Base-by-base conservation (phyloP, 140 eudicot genomes). In the Flaveria floridana region DNA sequence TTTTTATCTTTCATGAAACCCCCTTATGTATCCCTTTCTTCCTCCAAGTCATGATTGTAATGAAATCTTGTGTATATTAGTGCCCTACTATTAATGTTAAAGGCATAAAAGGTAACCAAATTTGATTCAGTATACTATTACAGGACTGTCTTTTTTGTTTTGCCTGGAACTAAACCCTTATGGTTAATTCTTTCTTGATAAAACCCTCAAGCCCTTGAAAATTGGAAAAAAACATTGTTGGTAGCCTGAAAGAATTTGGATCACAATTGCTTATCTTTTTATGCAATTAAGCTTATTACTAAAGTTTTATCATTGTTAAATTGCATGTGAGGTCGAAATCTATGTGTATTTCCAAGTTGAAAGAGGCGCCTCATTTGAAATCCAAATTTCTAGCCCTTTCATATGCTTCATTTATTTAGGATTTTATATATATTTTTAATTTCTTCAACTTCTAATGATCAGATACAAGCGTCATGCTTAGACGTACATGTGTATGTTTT, bases 71-170 rank as follows among this genome's bases (percentile, higher is more conserved):
- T 66, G 34, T 37, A 10, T 41, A 2, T 65, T 7, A 7, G 4
- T 34, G 70, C 39, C 71, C 8, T 41, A 19, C 53, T 39, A 66
- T 41, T 66, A 66, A 39, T 51, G 53, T 41, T 66, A 39, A 66
- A 9, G 52, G n/a, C 52, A 18, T 66, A 66, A 16, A 30, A 66
- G 6, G 71, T 18, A 18, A 66, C 53, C 30, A 16, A 39, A 15
- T n/a, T 19, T 66, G 53, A n/a, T 41, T 12, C 28, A 10, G 41
- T 41, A 16, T 66, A 41, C 18, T n/a, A 39, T 41, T 65, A 39
- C 20, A 1, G 68, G 68, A 62, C 20, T 16, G 15, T 15, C 50
- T 30, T 7, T 30, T 65, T 30, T n/a, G 12, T 34, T 65, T 65
- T 15, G 46, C 20, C 48, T 37, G 25, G 70, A 34, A 13, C 16